A percentile compares a stretch with the other conserved stretches of the same genome.
phyloP scores from a whole-genome alignment of 2,329 filamentous ascomycete genomes.

The Colletotrichum higginsianum region DNA sequence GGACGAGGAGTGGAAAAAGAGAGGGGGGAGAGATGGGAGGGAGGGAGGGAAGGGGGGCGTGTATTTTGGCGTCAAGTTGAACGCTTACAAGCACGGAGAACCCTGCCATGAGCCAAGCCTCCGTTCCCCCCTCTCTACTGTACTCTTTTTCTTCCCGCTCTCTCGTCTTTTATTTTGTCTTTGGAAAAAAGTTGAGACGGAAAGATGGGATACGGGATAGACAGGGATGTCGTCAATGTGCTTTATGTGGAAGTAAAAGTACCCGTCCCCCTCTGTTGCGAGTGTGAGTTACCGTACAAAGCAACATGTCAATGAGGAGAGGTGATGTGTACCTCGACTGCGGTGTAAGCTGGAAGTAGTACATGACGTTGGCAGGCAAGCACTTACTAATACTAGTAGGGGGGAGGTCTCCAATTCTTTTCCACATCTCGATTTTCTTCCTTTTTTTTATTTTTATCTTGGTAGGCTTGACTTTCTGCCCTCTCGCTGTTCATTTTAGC shows the following conservation, averaged over 20 bases:
- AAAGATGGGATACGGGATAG: neutral
- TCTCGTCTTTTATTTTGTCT: neutral
- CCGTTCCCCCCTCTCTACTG: neutral
- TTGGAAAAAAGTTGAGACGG: conserved; percentile 18
- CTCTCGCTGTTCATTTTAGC: conserved; percentile 6
- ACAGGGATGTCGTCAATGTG: conserved; percentile 19
- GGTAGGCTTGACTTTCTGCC: neutral
- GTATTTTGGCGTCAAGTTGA: conserved; percentile 32
- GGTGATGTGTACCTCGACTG: neutral
- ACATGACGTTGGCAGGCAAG: too few relatives aligned
- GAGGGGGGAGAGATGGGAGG: neutral
- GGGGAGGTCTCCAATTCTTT: neutral
- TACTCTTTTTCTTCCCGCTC: conserved; percentile 1
- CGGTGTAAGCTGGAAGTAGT: neutral
- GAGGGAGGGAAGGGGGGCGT: conserved; percentile 14
- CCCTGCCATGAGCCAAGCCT: conserved; percentile 18
- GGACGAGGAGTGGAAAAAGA: neutral
- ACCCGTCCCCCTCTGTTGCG: too few relatives aligned
- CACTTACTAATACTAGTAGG: neutral
- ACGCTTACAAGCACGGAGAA: conserved; percentile 35
- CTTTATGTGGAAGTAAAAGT: neutral
- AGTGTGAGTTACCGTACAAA: too few relatives aligned
- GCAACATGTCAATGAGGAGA: too few relatives aligned
- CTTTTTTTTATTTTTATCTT: neutral
- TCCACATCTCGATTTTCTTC: neutral